A percentile compares a stretch with the other conserved stretches of the same genome.
phyloP scores from a whole-genome alignment of 805 yeast species.

The Torulaspora gathmanii region DNA sequence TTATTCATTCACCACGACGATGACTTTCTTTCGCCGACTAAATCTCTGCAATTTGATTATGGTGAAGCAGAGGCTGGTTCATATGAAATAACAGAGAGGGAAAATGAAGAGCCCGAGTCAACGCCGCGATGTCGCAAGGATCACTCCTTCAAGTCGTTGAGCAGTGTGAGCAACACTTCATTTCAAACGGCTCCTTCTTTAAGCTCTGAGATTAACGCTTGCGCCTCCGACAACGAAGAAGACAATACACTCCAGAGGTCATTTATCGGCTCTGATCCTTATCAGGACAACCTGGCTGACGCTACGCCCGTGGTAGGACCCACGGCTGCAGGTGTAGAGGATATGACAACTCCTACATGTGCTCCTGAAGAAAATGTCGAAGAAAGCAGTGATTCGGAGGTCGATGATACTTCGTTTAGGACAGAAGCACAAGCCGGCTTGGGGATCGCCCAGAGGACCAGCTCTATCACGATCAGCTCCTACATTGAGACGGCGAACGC shows the following conservation, averaged over 20 bases:
- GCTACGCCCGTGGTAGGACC: conserved; percentile 10
- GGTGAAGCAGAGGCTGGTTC: not conserved
- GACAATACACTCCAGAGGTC: not conserved
- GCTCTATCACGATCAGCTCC: conserved; percentile 4
- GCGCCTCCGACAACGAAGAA: not conserved
- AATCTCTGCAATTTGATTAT: conserved; percentile 6
- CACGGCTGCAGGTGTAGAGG: conserved; percentile 1
- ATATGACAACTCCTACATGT: conserved; percentile 9
- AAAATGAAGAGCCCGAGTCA: not conserved
- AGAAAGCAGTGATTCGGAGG: not conserved
- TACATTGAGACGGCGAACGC: conserved; percentile 7
- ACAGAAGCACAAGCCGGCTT: conserved; percentile 12
- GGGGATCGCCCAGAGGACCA: conserved; percentile 7
- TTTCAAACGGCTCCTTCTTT: conserved; percentile 8
- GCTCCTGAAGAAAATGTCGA: not conserved
- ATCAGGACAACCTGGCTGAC: conserved; percentile 6
- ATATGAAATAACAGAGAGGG: not conserved
- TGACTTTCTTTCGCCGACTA: conserved; percentile 11
- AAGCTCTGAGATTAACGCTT: not conserved
- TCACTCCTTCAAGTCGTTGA: conserved; percentile 2
- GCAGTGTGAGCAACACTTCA: conserved; percentile 7
- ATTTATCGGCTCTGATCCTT: conserved; percentile 1
- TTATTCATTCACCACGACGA: conserved; percentile 9
- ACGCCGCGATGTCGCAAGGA: not conserved
- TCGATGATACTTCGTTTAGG: not conserved